Percentiles rank a stretch among this genome's conserved stretches.
Conservation (phyloP, 805 yeast genomes). For the Saccharomycopsis vini region DNA sequence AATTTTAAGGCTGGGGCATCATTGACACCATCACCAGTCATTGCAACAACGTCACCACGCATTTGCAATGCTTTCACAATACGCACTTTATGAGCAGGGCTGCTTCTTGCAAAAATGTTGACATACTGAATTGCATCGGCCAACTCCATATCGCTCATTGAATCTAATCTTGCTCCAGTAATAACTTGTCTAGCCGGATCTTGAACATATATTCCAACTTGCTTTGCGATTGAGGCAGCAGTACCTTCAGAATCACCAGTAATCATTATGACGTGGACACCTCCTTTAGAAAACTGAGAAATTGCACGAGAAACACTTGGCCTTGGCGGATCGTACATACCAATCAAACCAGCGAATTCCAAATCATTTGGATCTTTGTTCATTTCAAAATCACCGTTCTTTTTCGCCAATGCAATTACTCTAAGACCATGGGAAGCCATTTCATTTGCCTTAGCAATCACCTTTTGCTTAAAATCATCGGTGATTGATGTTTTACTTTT, state of each 20-base stretch:
- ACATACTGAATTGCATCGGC: constrained; percentile 73
- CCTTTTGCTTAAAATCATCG: constrained; percentile 27
- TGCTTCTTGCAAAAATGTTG: constrained; percentile 87
- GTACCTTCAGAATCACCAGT: constrained; percentile 92
- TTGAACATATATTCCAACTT: constrained; percentile 78
- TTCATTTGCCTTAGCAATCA: constrained; percentile 47
- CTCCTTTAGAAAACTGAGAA: constrained; percentile 72
- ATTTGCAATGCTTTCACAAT: constrained; percentile 84
- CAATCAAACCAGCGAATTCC: constrained; percentile 76
- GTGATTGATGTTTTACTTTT: constrained; percentile 35
- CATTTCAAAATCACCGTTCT: constrained; percentile 22
- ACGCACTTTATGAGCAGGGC: constrained; percentile 87
- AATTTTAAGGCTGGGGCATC: constrained; percentile 97
- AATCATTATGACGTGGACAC: constrained; percentile 96
- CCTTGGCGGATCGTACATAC: constrained; percentile 98
- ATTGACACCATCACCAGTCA: constrained; percentile 99
- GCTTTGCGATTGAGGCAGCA: constrained; percentile 74
- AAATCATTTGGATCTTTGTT: constrained; percentile 41
- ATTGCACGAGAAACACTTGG: constrained; percentile 73
- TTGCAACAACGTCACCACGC: constrained; percentile 92
- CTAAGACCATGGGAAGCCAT: constrained; percentile 82
- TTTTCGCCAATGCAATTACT: constrained; percentile 70
- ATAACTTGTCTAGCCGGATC: constrained; percentile 60
- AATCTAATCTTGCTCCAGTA: constrained; percentile 77
- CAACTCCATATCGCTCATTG: constrained; percentile 61